Evolutionary conservation across 2,329 filamentous ascomycete genomes (phyloP).

Genomic region (Diaporthe vexans): DNA sequence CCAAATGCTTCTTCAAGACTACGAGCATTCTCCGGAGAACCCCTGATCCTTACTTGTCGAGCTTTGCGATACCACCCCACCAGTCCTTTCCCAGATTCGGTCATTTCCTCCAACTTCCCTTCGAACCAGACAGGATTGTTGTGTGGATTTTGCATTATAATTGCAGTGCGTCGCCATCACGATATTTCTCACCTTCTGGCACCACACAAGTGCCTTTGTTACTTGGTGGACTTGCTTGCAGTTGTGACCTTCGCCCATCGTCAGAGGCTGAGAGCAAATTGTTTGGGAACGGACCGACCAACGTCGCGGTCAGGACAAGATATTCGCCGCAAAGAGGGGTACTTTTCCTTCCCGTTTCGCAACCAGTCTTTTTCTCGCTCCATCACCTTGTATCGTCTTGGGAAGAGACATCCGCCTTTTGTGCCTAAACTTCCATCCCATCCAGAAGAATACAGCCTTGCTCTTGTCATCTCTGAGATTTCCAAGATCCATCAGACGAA

Average conservation of each 20-base stretch:
- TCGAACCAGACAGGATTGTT: constrained; percentile 43
- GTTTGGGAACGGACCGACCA: constrained; percentile 1
- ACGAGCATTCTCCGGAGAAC: constrained; percentile 43
- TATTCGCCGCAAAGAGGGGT: constrained; percentile 34
- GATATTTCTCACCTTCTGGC: constrained; percentile 12
- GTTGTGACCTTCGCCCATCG: neutral
- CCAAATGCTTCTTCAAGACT: constrained; percentile 30
- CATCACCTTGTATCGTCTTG: constrained; percentile 11
- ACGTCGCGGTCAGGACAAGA: constrained; percentile 2
- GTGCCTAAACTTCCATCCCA: constrained; percentile 13
- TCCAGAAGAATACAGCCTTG: neutral
- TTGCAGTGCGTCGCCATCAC: constrained; percentile 33
- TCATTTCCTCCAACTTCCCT: constrained; percentile 44
- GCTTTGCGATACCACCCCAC: constrained; percentile 47
- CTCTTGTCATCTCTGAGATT: neutral
- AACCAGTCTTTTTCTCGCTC: constrained; percentile 22
- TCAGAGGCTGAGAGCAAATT: constrained; percentile 3
- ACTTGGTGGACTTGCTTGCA: constrained; percentile 1
- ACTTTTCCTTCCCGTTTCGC: constrained; percentile 29
- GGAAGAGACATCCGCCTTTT: constrained; percentile 1
- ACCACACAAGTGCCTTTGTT: constrained; percentile 21
- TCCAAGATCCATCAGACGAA: constrained; percentile 38
- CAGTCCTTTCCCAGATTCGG: constrained; percentile 43
- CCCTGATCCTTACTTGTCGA: constrained; percentile 48
- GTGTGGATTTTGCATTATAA: constrained; percentile 31